These are phyloP conservation scores for Phragmites australis DNA, from an alignment of 176 grass and related monocot genomes.

Conservation along the genomic window DNA sequence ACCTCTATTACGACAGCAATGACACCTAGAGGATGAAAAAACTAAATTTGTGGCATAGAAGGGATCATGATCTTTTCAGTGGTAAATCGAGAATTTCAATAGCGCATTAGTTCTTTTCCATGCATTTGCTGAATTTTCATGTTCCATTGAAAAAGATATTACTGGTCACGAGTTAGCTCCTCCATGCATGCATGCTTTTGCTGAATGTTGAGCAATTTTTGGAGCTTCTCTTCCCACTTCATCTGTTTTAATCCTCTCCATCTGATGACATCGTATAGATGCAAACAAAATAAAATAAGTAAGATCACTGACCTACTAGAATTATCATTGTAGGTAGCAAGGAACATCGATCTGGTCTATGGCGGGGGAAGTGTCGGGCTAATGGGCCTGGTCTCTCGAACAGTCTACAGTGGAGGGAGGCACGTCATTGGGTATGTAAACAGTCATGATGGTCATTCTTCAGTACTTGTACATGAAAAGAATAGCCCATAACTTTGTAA, in stretches of 20 bases:
- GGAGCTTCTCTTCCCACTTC: neutral
- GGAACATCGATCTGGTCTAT: slow-evolving; percentile 68
- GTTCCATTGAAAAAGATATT: neutral
- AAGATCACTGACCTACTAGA: neutral
- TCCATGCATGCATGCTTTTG: neutral
- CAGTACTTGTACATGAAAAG: slow-evolving; percentile 41
- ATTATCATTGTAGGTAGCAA: slow-evolving; percentile 40
- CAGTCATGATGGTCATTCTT: slow-evolving; percentile 45
- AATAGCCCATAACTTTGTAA: slow-evolving; percentile 32
- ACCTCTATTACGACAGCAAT: too few species aligned
- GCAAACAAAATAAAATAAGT: neutral
- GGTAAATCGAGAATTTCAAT: too few species aligned
- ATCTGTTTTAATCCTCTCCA: neutral
- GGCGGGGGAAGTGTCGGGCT: slow-evolving; percentile 65
- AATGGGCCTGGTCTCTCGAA: slow-evolving; percentile 66
- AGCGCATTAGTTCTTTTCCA: too few species aligned
- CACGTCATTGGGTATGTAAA: slow-evolving; percentile 74
- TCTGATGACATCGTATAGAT: neutral
- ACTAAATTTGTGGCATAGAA: too few species aligned
- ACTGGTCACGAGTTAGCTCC: neutral
- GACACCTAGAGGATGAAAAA: too few species aligned
- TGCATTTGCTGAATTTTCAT: neutral
- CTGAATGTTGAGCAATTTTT: neutral
- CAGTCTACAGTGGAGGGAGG: slow-evolving; percentile 62
- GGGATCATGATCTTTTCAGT: too few species aligned